Conservation (phyloP, 2,329 filamentous ascomycete genomes). For the Cladophialophora psammophila region DNA sequence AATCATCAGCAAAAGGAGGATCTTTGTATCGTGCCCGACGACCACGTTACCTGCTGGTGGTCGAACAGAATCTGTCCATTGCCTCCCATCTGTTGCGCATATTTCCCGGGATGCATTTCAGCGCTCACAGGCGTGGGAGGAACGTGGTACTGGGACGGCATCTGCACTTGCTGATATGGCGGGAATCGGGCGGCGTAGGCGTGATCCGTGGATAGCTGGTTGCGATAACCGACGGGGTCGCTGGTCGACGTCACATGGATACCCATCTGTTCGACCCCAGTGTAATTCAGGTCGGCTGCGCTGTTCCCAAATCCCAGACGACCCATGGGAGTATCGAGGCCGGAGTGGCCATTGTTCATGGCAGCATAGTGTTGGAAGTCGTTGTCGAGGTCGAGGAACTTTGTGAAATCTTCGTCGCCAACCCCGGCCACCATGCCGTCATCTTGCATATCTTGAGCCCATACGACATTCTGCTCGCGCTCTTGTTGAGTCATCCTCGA, state of each 20-base stretch:
- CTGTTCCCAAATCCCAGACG: conserved; percentile 47
- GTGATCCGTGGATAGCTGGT: conserved; percentile 41
- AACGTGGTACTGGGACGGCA: conserved; percentile 39
- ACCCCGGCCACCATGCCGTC: conserved; percentile 50
- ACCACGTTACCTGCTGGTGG: conserved; percentile 47
- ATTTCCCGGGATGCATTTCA: conserved; percentile 55
- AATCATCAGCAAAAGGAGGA: conserved; percentile 33
- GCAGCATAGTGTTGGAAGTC: conserved; percentile 53
- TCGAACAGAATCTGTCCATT: conserved; percentile 54
- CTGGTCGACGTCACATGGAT: conserved; percentile 40
- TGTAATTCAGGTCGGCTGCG: conserved; percentile 27
- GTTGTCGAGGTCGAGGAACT: conserved; percentile 58
- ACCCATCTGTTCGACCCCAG: conserved; percentile 33
- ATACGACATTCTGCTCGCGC: conserved; percentile 41
- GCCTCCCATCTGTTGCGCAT: conserved; percentile 49
- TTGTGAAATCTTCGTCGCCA: conserved; percentile 57
- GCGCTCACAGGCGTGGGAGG: conserved; percentile 59
- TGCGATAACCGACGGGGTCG: conserved; percentile 24
- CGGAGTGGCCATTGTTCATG: conserved; percentile 48
- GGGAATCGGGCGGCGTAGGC: conserved; percentile 39
- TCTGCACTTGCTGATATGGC: conserved; percentile 43
- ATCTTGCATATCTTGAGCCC: conserved; percentile 51
- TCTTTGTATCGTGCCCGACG: not conserved
- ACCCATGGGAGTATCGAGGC: conserved; percentile 49
- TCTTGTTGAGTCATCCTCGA: conserved; percentile 40